phyloP scores from a whole-genome alignment of 2,329 filamentous ascomycete genomes.

The Beauveria brongniartii region DNA sequence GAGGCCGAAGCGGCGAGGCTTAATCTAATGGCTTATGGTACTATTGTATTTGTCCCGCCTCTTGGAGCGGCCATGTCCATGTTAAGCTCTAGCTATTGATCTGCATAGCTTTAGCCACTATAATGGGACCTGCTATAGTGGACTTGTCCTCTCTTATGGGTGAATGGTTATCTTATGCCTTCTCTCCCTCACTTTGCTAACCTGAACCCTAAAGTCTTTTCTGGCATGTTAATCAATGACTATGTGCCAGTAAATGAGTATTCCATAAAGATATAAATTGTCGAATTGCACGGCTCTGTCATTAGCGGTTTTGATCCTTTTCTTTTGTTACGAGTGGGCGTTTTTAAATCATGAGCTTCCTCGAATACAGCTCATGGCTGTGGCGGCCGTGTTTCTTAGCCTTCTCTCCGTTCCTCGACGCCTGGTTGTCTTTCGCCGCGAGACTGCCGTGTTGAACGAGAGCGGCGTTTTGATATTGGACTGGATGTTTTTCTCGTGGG shows the following conservation, averaged over 20 bases:
- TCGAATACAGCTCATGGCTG: not conserved
- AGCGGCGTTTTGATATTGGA: not conserved
- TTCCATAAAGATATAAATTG: not conserved
- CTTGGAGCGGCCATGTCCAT: not conserved
- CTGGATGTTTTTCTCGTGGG: constrained; percentile 3
- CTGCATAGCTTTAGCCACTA: not conserved
- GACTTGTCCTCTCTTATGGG: constrained; percentile 2
- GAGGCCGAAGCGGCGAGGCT: not conserved
- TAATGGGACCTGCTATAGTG: not conserved
- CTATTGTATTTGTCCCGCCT: not conserved
- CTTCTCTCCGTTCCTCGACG: not conserved
- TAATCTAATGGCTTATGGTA: not conserved
- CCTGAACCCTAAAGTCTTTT: not conserved
- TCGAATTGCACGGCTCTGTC: not conserved
- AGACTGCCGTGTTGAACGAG: not conserved
- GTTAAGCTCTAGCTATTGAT: not conserved
- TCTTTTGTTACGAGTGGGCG: not conserved
- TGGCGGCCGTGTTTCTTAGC: not conserved
- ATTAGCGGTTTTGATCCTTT: not conserved
- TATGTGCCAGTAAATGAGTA: not conserved
- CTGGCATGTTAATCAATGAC: not conserved
- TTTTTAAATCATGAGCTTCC: not conserved
- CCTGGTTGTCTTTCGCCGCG: not conserved
- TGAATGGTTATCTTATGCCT: not conserved
- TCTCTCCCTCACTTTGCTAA: not conserved